These are phyloP conservation scores for Cutaneotrichosporon cyanovorans DNA, from an alignment of 1,284 basidiomycete genomes.

Conservation along the genomic window DNA sequence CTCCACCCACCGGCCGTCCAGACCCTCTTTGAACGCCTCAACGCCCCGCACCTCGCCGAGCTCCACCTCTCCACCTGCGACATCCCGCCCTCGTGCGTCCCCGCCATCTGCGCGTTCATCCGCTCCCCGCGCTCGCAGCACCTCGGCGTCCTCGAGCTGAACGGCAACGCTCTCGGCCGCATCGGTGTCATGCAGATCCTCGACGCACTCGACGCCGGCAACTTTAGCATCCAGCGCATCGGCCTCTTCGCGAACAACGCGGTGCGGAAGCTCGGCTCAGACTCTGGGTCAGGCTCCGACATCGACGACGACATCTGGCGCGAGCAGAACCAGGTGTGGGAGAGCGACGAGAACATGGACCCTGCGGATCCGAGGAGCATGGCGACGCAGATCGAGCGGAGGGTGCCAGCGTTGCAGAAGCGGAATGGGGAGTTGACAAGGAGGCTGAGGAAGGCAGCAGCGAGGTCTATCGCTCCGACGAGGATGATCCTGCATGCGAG, in stretches of 20 bases:
- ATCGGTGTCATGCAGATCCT: slow-evolving; percentile 27
- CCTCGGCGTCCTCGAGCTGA: slow-evolving; percentile 30
- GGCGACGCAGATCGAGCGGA: slow-evolving; percentile 20
- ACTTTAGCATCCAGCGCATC: slow-evolving; percentile 26
- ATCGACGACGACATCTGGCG: slow-evolving; percentile 1
- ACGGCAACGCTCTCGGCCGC: slow-evolving; percentile 33
- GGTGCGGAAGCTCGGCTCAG: neutral
- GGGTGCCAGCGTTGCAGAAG: slow-evolving; percentile 27
- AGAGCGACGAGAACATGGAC: slow-evolving; percentile 8
- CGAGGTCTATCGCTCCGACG: slow-evolving; percentile 19
- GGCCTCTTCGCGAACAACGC: slow-evolving; percentile 27
- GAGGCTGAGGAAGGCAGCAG: slow-evolving; percentile 25
- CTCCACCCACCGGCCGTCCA: slow-evolving; percentile 18
- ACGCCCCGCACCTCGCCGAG: slow-evolving; percentile 22
- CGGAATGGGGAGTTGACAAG: slow-evolving; percentile 32
- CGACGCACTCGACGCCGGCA: slow-evolving; percentile 27
- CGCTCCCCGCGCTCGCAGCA: slow-evolving; percentile 21
- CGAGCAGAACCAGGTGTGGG: slow-evolving; percentile 3
- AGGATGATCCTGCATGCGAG: slow-evolving; percentile 35
- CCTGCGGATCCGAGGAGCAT: slow-evolving; percentile 9
- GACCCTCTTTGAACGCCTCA: slow-evolving; percentile 22
- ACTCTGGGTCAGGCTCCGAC: slow-evolving; percentile 2
- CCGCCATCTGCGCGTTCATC: slow-evolving; percentile 20
- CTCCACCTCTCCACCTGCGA: slow-evolving; percentile 36
- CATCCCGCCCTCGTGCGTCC: slow-evolving; percentile 13